These are phyloP conservation scores for Penicillium italicum DNA, from an alignment of 2,329 filamentous ascomycete species.

Conservation along the genomic window DNA sequence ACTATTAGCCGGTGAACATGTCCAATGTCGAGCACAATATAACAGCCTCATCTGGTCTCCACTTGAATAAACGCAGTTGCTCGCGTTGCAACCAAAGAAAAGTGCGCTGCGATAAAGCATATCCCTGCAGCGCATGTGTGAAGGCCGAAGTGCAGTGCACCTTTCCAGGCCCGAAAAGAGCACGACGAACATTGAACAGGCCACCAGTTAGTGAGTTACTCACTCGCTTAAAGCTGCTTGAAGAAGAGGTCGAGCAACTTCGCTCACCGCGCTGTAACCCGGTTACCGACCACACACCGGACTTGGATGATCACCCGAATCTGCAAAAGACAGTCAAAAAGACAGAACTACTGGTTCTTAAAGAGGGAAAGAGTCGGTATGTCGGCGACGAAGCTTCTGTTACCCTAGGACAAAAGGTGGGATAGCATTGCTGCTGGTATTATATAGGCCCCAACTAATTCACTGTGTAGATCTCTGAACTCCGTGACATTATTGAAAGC, in stretches of 20 bases:
- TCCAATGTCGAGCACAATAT: neutral
- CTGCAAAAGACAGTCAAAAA: neutral
- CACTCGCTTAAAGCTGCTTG: slow-evolving; percentile 15
- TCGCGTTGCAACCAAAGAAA: slow-evolving; percentile 32
- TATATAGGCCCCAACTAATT: neutral
- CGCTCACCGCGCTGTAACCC: neutral
- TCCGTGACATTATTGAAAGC: neutral
- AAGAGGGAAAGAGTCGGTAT: slow-evolving; percentile 14
- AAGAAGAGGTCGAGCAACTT: slow-evolving; percentile 19
- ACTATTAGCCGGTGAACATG: neutral
- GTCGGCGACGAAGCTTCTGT: slow-evolving; percentile 19
- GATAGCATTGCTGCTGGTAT: neutral
- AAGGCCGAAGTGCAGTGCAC: slow-evolving; percentile 14
- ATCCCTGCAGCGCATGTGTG: slow-evolving; percentile 26
- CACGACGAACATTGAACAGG: slow-evolving; percentile 18
- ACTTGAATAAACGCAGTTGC: slow-evolving; percentile 24
- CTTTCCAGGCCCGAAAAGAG: slow-evolving; percentile 18
- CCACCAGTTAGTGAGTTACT: slow-evolving; percentile 19
- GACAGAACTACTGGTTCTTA: slow-evolving; percentile 1
- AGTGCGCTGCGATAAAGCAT: slow-evolving; percentile 31
- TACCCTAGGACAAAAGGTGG: slow-evolving; percentile 15
- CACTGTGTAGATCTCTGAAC: neutral
- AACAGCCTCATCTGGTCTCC: neutral
- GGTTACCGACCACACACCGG: neutral
- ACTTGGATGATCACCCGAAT: neutral